These are phyloP conservation scores for Apiospora aurea DNA, from an alignment of 2,329 filamentous ascomycete genomes.

Conservation along the genomic window DNA sequence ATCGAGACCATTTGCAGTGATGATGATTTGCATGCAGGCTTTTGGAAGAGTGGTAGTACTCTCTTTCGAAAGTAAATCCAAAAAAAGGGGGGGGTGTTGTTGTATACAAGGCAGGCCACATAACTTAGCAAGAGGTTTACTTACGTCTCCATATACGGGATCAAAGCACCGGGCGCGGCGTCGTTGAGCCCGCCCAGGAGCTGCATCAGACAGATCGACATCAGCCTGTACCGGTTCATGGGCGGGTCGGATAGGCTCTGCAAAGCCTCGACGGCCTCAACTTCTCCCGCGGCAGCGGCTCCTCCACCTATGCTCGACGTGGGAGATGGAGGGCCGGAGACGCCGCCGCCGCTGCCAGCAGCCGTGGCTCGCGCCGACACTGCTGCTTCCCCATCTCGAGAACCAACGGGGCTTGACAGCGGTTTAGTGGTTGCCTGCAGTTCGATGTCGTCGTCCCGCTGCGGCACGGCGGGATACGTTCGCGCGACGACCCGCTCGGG, in stretches of 20 bases:
- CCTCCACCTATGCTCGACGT: not conserved
- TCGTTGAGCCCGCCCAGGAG: constrained; percentile 78
- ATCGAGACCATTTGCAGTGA: too few species aligned
- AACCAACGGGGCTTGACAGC: not conserved
- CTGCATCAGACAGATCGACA: constrained; percentile 69
- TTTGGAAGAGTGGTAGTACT: too few species aligned
- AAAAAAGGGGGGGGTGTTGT: too few species aligned
- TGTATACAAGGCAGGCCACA: too few species aligned
- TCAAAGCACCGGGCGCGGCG: constrained; percentile 76
- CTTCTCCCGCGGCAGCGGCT: not conserved
- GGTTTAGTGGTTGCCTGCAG: constrained; percentile 24
- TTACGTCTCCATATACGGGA: constrained; percentile 76
- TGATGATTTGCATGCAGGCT: too few species aligned
- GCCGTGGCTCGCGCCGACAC: not conserved
- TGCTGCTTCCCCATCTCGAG: not conserved
- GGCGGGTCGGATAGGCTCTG: constrained; percentile 66
- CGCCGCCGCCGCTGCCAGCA: not conserved
- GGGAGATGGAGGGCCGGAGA: not conserved
- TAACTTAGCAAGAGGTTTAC: not conserved
- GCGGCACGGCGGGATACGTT: constrained; percentile 48
- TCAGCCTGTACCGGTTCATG: constrained; percentile 75
- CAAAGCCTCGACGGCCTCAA: constrained; percentile 49
- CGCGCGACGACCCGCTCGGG: constrained; percentile 46
- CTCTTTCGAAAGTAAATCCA: too few species aligned
- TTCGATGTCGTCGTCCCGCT: constrained; percentile 35